Conservation (phyloP, 2,329 filamentous ascomycete genomes). For the Xylaria sp. region DNA sequence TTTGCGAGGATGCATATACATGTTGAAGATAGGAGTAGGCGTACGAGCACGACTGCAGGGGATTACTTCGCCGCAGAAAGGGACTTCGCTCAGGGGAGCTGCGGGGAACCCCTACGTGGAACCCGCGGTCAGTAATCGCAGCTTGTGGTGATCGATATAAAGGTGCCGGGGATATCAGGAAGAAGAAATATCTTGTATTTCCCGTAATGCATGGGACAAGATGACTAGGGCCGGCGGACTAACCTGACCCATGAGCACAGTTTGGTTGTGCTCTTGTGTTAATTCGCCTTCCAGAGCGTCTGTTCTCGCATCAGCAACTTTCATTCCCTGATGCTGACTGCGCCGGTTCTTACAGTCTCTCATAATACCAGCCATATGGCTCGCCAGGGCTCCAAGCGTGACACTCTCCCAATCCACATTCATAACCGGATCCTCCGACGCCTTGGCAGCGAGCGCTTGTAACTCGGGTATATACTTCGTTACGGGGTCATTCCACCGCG, state of each 20-base stretch:
- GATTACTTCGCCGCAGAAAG: constrained; percentile 34
- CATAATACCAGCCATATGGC: constrained; percentile 40
- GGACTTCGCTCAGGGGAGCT: constrained; percentile 28
- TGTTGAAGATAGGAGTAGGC: background rate
- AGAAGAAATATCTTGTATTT: no score
- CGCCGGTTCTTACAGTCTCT: constrained; percentile 36
- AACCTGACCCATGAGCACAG: constrained; percentile 28
- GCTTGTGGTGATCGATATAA: background rate
- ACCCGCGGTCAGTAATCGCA: background rate
- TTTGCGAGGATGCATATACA: no score
- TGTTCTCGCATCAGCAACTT: constrained; percentile 7
- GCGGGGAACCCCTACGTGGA: constrained; percentile 34
- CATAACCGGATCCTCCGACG: constrained; percentile 34
- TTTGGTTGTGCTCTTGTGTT: constrained; percentile 39
- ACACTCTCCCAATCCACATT: constrained; percentile 34
- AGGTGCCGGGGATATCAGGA: no score
- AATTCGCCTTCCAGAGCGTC: constrained; percentile 38
- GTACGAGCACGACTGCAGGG: constrained; percentile 35
- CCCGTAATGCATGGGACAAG: no score
- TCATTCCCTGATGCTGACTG: background rate
- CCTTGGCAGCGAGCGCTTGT: constrained; percentile 31
- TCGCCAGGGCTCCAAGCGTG: constrained; percentile 40
- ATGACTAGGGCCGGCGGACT: background rate
- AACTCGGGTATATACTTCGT: constrained; percentile 40
- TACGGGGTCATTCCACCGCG: constrained; percentile 39